These are phyloP conservation scores for Microcera coccophila DNA, from an alignment of 2,329 filamentous ascomycete species.

Conservation along the genomic window DNA sequence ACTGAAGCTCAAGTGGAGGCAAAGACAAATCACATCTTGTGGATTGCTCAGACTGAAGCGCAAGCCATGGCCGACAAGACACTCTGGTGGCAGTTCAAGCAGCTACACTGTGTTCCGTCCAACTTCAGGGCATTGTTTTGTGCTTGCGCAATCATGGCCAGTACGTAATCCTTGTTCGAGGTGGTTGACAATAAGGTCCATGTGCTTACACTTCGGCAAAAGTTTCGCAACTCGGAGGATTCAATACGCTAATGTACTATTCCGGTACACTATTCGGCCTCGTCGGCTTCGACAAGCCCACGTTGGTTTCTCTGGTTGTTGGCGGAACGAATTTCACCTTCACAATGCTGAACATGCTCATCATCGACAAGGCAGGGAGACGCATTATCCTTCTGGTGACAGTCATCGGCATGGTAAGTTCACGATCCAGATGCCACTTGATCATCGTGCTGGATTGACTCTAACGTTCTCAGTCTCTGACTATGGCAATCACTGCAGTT, in stretches of 20 bases:
- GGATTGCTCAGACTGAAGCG: slow-evolving; percentile 34
- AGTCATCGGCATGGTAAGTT: slow-evolving; percentile 24
- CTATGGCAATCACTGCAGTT: slow-evolving; percentile 35
- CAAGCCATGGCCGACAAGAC: slow-evolving; percentile 34
- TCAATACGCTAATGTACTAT: slow-evolving; percentile 50
- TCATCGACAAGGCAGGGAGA: slow-evolving; percentile 42
- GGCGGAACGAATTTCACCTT: slow-evolving; percentile 45
- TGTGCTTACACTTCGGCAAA: background rate
- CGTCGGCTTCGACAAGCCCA: slow-evolving; percentile 45
- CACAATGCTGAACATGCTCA: slow-evolving; percentile 41
- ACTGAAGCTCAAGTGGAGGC: slow-evolving; percentile 38
- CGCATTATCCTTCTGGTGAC: slow-evolving; percentile 40
- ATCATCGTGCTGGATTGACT: background rate
- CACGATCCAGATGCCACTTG: background rate
- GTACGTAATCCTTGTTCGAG: slow-evolving; percentile 1
- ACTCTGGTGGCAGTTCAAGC: slow-evolving; percentile 38
- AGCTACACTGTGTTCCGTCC: slow-evolving; percentile 40
- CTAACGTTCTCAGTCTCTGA: slow-evolving; percentile 40
- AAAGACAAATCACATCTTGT: slow-evolving; percentile 39
- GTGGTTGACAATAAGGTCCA: background rate
- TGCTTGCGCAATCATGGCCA: slow-evolving; percentile 47
- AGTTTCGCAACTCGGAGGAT: slow-evolving; percentile 45
- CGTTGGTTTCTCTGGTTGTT: slow-evolving; percentile 42
- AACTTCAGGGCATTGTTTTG: slow-evolving; percentile 42
- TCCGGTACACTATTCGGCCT: slow-evolving; percentile 44